These are phyloP conservation scores for Podospora sp. DNA, from an alignment of 495 filamentous ascomycete genomes.

Conservation along the genomic window DNA sequence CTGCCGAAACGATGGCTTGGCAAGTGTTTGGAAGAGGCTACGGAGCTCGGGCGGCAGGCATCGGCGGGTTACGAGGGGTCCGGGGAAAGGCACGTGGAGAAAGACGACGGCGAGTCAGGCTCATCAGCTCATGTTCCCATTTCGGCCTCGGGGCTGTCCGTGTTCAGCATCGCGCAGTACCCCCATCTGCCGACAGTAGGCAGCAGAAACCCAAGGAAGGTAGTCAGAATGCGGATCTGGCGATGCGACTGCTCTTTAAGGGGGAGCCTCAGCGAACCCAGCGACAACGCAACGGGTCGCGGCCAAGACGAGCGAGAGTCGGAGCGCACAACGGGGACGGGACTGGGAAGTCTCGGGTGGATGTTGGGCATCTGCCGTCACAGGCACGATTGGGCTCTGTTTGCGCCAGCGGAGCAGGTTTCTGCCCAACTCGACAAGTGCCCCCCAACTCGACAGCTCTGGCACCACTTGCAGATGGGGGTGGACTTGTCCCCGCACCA, in stretches of 20 bases:
- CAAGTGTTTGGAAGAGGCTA: background rate
- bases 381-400: constrained; percentile 16
- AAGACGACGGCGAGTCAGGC: constrained; percentile 1
- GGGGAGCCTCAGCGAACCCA: background rate
- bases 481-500: constrained; percentile 33
- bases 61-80: background rate
- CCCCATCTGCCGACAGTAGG: constrained; percentile 13
- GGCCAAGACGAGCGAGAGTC: constrained; percentile 16
- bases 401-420: constrained; percentile 28
- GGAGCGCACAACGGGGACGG: constrained; percentile 9
- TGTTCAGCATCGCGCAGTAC: constrained; percentile 11
- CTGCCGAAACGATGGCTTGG: constrained; percentile 3
- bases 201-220: constrained; percentile 3
- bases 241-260: constrained; percentile 18
- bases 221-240: constrained; percentile 2
- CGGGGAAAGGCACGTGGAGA: constrained; percentile 13
- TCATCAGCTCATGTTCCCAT: constrained; percentile 17
- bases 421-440: constrained; percentile 29
- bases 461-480: constrained; percentile 22
- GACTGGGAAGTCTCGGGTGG: constrained; percentile 3
- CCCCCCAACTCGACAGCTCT: constrained; percentile 26
- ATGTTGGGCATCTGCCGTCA: constrained; percentile 17
- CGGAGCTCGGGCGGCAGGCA: constrained; percentile 9
- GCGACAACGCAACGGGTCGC: background rate
- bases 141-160: constrained; percentile 8